A percentile compares a stretch with the other conserved stretches of the same genome.
Conservation (phyloP, 108 stramenopile species). For the Hondaea fermentalgiana region DNA sequence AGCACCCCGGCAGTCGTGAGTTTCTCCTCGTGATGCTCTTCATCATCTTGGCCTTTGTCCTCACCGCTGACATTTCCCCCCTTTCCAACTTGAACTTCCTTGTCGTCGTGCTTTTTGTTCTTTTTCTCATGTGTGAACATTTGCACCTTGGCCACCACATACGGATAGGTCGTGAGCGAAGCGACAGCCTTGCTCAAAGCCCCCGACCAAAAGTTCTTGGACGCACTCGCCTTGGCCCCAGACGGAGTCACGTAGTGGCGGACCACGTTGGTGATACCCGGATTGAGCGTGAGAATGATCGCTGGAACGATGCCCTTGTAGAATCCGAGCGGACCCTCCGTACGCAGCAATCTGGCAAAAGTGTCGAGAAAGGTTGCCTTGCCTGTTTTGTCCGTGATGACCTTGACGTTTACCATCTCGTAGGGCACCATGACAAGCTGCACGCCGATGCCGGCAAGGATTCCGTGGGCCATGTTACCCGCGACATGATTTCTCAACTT, state of each 20-base stretch:
- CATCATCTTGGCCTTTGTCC: neutral
- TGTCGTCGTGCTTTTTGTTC: neutral
- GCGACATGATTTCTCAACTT: neutral
- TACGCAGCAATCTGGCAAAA: neutral
- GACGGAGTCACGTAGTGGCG: neutral
- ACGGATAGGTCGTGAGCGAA: neutral
- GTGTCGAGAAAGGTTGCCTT: neutral
- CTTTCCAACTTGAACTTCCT: no score
- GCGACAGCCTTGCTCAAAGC: neutral
- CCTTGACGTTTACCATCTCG: neutral
- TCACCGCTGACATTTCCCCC: no score
- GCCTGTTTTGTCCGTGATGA: neutral
- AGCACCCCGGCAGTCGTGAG: neutral
- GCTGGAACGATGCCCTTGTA: neutral
- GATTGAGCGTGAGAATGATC: neutral
- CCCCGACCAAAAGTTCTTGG: neutral
- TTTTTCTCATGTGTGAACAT: neutral
- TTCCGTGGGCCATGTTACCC: neutral
- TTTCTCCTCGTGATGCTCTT: neutral
- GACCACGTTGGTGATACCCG: neutral
- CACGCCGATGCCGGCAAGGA: neutral
- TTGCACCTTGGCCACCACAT: constrained; percentile 4
- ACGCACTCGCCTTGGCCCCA: neutral
- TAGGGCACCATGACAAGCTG: neutral
- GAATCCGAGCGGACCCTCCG: neutral